phyloP scores from a whole-genome alignment of 768 basidiomycete species.

The Artomyces pyxidatus region DNA sequence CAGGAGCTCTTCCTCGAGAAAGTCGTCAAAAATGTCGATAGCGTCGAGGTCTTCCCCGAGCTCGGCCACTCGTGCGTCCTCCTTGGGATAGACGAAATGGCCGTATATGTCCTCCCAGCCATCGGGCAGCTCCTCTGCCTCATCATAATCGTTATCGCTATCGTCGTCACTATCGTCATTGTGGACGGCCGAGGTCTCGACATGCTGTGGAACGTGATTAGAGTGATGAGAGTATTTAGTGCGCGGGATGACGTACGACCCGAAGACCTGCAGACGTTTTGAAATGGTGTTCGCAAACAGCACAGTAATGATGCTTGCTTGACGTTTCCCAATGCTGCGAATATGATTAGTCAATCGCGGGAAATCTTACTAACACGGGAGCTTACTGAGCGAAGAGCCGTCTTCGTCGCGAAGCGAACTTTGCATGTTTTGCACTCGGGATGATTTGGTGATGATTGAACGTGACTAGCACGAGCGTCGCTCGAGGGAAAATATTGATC shows the following conservation, averaged over 20 bases:
- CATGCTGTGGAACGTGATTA: slow-evolving; percentile 17
- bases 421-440: slow-evolving; percentile 24
- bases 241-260: slow-evolving; percentile 15
- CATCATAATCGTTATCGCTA: slow-evolving; percentile 17
- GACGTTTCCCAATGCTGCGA: slow-evolving; percentile 25
- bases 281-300: slow-evolving; percentile 24
- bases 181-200: slow-evolving; percentile 24
- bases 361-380: neutral
- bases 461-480: slow-evolving; percentile 22
- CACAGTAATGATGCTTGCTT: slow-evolving; percentile 24
- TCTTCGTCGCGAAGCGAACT: slow-evolving; percentile 25
- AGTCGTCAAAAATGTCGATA: neutral
- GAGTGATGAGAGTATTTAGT: neutral
- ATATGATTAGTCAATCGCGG: neutral
- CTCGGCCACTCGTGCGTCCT: slow-evolving; percentile 1
- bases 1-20: slow-evolving; percentile 17
- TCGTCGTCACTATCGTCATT: slow-evolving; percentile 18
- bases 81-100: slow-evolving; percentile 17
- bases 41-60: slow-evolving; percentile 7
- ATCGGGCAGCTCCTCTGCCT: slow-evolving; percentile 15
- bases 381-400: slow-evolving; percentile 24
- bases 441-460: slow-evolving; percentile 22
- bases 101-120: slow-evolving; percentile 28
- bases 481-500: slow-evolving; percentile 25
- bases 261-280: slow-evolving; percentile 22